A percentile compares a stretch with the other conserved stretches of the same genome.
Evolutionary conservation across 495 filamentous ascomycete species (phyloP).

Genomic region (Aspergillus nanangensis): DNA sequence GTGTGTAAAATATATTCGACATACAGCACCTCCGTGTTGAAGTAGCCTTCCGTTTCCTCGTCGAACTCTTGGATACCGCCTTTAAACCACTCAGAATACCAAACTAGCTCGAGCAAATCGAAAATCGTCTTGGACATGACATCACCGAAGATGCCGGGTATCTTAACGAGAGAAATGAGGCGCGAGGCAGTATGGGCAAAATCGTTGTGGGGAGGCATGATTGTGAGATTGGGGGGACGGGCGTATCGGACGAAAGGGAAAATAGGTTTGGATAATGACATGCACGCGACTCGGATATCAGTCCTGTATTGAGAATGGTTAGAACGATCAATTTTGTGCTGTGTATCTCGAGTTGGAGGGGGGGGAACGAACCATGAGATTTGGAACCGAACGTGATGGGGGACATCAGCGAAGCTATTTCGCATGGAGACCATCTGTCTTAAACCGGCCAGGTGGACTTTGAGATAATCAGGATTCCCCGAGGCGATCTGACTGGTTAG

Average conservation of each 20-base stretch:
- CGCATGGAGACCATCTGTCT: conserved; percentile 44
- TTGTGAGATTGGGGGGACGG: conserved; percentile 31
- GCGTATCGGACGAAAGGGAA: conserved; percentile 40
- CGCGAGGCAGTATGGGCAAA: conserved; percentile 31
- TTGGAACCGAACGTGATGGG: conserved; percentile 38
- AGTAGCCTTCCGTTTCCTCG: conserved; percentile 41
- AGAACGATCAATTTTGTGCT: too few species aligned
- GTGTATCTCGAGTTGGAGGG: too few species aligned
- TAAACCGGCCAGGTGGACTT: conserved; percentile 43
- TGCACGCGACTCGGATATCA: conserved; percentile 44
- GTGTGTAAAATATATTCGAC: conserved; percentile 39
- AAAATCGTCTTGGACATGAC: conserved; percentile 29
- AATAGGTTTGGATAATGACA: conserved; percentile 40
- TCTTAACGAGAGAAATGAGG: conserved; percentile 31
- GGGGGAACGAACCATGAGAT: conserved; percentile 36
- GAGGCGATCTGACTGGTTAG: conserved; percentile 36
- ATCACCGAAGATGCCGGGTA: conserved; percentile 37
- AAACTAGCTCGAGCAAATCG: conserved; percentile 36
- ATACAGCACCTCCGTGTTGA: conserved; percentile 42
- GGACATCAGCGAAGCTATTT: conserved; percentile 39
- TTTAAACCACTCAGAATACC: conserved; percentile 43
- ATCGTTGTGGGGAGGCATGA: conserved; percentile 33
- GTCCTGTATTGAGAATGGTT: too few species aligned
- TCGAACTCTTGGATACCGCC: conserved; percentile 28
- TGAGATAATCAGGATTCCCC: conserved; percentile 41